Evolutionary conservation across 352 stramenopile species (phyloP), one percentile per base, ranked within the genome.

Genomic region (Elongisporangium undulatum): DNA sequence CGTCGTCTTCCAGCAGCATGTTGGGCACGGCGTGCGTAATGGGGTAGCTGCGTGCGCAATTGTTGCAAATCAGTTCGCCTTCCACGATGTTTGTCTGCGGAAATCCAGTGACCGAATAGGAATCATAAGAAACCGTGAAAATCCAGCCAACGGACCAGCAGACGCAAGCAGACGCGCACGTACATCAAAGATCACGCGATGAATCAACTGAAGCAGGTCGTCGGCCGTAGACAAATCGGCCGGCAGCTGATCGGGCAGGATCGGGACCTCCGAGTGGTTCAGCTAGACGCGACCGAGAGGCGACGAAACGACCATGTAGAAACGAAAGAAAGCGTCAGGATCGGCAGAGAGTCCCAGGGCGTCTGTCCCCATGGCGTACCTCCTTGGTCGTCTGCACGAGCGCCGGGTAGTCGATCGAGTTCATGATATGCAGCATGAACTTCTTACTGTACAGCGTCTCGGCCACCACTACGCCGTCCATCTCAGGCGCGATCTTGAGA

Each of bases 341-440:
- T 45, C 34, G 34, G 34, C 34, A 38, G 5, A 45, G 34, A 45
- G 34, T 45, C 34, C n/a, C 59, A 61, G 41, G 29, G 49, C 20
- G 20, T 17, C 21, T 16, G 29, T 20, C n/a, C 2, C n/a, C 19
- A 51, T 1, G 7, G 62, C 64, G 21, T 49, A 92, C 84, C 71
- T 94, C 81, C 58, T 84, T 80, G 23, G 81, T 90, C 21, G 85
- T 92, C 58, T 89, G 64, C 49, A 69, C 74, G n/a, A 94, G 66
- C 55, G 79, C 85, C 48, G 62, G 56, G 71, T 92, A 94, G 74
- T 94, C 85, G 57, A 94, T 94, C 64, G 83, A 88, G 64, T 87
- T 79, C 73, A 94, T 85, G 62, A 94, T 90, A 67, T 94, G 82
- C 54, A 92, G 64, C 78, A 92, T 90, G 62, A 94, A 94, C 41